Evolutionary conservation across 2,329 filamentous ascomycete genomes (phyloP).

Genomic region (Neonectria hederae): DNA sequence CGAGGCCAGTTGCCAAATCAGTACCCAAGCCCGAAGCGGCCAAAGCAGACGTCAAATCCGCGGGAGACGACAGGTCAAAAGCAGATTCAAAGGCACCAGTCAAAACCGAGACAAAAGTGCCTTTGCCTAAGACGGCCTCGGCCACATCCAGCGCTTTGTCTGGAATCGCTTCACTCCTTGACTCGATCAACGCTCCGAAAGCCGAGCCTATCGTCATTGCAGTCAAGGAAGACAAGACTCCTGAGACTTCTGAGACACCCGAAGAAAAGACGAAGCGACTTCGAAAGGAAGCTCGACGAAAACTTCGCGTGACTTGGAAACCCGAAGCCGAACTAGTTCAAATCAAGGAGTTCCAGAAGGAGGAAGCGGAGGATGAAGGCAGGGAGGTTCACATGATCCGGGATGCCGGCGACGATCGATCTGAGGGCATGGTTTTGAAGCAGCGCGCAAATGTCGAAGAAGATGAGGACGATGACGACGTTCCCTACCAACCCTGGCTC

Average conservation of each 20-base stretch:
- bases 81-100: constrained; percentile 38
- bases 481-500: constrained; percentile 63
- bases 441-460: constrained; percentile 58
- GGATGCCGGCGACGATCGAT: constrained; percentile 77
- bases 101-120: constrained; percentile 45
- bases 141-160: constrained; percentile 52
- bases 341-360: constrained; percentile 75
- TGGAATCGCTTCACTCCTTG: constrained; percentile 64
- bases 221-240: constrained; percentile 60
- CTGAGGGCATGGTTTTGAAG: constrained; percentile 76
- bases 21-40: constrained; percentile 48
- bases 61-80: constrained; percentile 47
- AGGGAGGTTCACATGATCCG: constrained; percentile 74
- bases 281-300: constrained; percentile 76
- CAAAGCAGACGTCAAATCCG: constrained; percentile 40
- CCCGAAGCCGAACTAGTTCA: constrained; percentile 72
- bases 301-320: constrained; percentile 77
- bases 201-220: constrained; percentile 54
- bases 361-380: constrained; percentile 75
- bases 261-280: constrained; percentile 74
- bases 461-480: constrained; percentile 68
- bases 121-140: constrained; percentile 45
- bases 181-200: constrained; percentile 58
- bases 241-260: constrained; percentile 69
- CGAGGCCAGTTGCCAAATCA: constrained; percentile 55